Conservation (phyloP, 129 eudicot genomes). For the Artemisia argyi region DNA sequence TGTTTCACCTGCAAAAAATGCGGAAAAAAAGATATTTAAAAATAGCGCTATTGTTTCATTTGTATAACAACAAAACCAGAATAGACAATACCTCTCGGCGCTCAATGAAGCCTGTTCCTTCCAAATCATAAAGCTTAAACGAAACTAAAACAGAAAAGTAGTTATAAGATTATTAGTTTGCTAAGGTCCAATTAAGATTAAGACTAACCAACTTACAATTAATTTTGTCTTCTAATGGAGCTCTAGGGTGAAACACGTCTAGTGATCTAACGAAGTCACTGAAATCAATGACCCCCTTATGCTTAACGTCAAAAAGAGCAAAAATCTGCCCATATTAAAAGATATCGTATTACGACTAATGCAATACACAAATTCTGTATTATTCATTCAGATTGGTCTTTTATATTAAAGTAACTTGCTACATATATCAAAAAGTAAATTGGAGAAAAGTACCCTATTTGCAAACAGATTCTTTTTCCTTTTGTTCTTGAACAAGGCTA, state of each 20-base stretch:
- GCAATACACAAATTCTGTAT: conserved; percentile 5
- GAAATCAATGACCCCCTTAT: conserved; percentile 80
- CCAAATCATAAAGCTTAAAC: conserved; percentile 91
- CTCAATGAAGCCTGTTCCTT: conserved; percentile 93
- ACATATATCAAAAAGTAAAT: neutral
- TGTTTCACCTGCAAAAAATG: conserved; percentile 72
- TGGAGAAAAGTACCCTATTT: conserved; percentile 62
- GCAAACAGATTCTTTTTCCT: conserved; percentile 86
- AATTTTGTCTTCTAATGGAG: conserved; percentile 86
- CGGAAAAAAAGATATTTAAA: conserved; percentile 1
- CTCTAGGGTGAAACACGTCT: conserved; percentile 91
- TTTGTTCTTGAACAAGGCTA: conserved; percentile 90
- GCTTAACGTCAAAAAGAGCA: conserved; percentile 83
- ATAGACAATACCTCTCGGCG: conserved; percentile 76
- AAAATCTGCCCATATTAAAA: conserved; percentile 57
- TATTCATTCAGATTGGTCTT: conserved; percentile 5
- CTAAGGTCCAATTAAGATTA: neutral
- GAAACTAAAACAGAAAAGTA: conserved; percentile 55
- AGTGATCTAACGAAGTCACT: conserved; percentile 96
- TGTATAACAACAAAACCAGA: neutral
- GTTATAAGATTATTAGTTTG: conserved; percentile 17
- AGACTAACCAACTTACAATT: conserved; percentile 48
- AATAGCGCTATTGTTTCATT: neutral
- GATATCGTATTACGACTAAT: conserved; percentile 4
- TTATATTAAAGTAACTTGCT: neutral